Evolutionary conservation across 352 stramenopile species (phyloP), one percentile per base, ranked within the genome.

Genomic region (Globisporangium paddicum): DNA sequence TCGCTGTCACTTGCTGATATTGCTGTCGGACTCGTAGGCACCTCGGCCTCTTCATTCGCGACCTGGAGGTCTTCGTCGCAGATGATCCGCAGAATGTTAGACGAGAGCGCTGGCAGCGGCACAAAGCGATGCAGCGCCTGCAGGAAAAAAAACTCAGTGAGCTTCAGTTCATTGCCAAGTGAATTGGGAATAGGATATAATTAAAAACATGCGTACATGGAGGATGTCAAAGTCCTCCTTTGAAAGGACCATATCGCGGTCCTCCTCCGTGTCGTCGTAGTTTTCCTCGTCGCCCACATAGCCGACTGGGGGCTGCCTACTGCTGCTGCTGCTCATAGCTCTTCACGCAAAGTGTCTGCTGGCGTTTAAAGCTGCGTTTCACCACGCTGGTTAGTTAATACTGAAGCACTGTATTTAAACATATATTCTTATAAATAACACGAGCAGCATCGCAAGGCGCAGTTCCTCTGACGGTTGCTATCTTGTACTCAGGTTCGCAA

Each of bases 1-100:
- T 46, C 54, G 10, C 13, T 40, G 18, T 40, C n/a, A n/a, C n/a
- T n/a, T n/a, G n/a, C 10, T 40, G 35, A 11, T 14, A 18, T 41
- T 19, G 13, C 14, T 14, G 35, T 5, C n/a, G n/a, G 37, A 7
- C 37, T 44, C 37, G 37, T 6, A 44, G 4, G 37, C 4, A 5
- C 37, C 3, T 4, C 8, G 18, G 38, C 28, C 4, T 42, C 49
- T 45, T 72, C 62, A 11, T 79, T 66, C 2, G 64, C 55, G 13
- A 87, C 72, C 58, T 85, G 61, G 4, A 87, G 62, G 30, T 84
- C 77, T 35, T 83, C 71, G 19, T 87, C 77, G 21, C 76, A 84
- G 18, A 73, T 55, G 1, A 87, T 66, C 11, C 69, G 77, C 46
- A 87, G 13, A 50, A 86, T 83, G 21, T 72, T 72, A 2, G 77